Conservation (phyloP, 2,329 filamentous ascomycete species). For the Pseudogymnoascus sp. region DNA sequence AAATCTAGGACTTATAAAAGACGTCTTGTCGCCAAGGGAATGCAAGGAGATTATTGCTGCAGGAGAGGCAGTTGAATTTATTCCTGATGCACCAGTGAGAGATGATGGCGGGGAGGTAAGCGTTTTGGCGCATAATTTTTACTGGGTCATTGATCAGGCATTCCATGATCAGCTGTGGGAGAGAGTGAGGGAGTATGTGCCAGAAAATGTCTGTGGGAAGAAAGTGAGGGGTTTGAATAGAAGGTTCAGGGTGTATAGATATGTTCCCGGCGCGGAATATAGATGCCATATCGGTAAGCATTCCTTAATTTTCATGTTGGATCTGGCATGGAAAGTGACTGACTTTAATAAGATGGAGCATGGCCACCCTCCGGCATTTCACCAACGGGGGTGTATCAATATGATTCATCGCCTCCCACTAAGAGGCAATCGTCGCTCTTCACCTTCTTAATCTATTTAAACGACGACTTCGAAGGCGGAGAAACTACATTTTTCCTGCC, state of each 20-base stretch:
- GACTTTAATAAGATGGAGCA: slow-evolving; percentile 44
- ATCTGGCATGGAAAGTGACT: not conserved
- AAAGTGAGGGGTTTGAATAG: slow-evolving; percentile 56
- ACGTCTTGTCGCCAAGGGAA: slow-evolving; percentile 52
- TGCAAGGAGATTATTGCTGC: slow-evolving; percentile 60
- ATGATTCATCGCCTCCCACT: slow-evolving; percentile 52
- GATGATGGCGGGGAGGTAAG: slow-evolving; percentile 54
- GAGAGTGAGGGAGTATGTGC: slow-evolving; percentile 51
- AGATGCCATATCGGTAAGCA: slow-evolving; percentile 52
- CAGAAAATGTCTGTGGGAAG: slow-evolving; percentile 45
- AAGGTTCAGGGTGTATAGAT: slow-evolving; percentile 63
- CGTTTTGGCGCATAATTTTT: slow-evolving; percentile 64
- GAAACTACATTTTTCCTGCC: slow-evolving; percentile 66
- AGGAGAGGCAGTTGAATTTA: slow-evolving; percentile 55
- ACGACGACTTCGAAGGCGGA: slow-evolving; percentile 63
- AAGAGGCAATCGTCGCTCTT: slow-evolving; percentile 59
- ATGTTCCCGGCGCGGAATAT: slow-evolving; percentile 65
- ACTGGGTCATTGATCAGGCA: slow-evolving; percentile 57
- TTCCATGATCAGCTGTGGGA: slow-evolving; percentile 58
- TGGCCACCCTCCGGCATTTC: slow-evolving; percentile 63
- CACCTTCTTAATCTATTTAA: slow-evolving; percentile 61
- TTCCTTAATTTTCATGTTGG: not conserved
- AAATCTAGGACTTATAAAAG: slow-evolving; percentile 49
- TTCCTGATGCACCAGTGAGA: slow-evolving; percentile 58
- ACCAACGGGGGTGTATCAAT: slow-evolving; percentile 44